A percentile compares a stretch with the other conserved stretches of the same genome.
phyloP scores from a whole-genome alignment of 768 basidiomycete genomes.

The Phaeotremella fagi region DNA sequence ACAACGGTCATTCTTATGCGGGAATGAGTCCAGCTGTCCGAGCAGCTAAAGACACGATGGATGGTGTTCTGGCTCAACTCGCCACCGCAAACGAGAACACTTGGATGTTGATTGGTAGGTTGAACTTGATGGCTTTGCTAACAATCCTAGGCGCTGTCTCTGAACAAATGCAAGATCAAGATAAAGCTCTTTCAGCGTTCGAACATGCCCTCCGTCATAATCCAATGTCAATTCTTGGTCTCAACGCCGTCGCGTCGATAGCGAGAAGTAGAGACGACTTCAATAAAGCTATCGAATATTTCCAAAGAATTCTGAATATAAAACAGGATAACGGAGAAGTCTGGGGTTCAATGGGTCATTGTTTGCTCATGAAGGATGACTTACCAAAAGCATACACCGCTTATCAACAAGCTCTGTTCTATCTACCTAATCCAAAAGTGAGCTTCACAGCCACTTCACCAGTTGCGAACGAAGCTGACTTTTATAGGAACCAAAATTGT shows the following conservation, averaged over 20 bases:
- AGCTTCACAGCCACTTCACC: conserved; percentile 14
- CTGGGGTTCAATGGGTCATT: conserved; percentile 96
- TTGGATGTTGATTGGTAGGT: conserved; percentile 84
- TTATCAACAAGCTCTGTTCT: conserved; percentile 95
- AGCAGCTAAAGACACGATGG: conserved; percentile 36
- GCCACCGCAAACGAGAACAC: conserved; percentile 86
- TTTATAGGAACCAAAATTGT: conserved; percentile 91
- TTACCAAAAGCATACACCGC: conserved; percentile 97
- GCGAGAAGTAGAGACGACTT: conserved; percentile 97
- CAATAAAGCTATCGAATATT: conserved; percentile 94
- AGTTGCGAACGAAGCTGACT: conserved; percentile 7
- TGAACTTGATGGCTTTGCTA: neutral
- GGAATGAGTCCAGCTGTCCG: conserved; percentile 13
- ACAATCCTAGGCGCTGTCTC: conserved; percentile 72
- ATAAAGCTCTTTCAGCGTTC: conserved; percentile 86
- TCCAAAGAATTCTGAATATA: conserved; percentile 81
- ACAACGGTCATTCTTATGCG: conserved; percentile 11
- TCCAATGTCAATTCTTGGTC: conserved; percentile 78
- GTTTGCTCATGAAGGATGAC: conserved; percentile 98
- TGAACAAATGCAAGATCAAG: conserved; percentile 90
- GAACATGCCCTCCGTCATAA: conserved; percentile 95
- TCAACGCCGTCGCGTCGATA: conserved; percentile 91
- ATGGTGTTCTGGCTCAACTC: conserved; percentile 55
- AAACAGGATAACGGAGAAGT: conserved; percentile 97
- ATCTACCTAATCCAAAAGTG: conserved; percentile 92